A percentile compares a stretch with the other conserved stretches of the same genome.
Evolutionary conservation across 306 rosid genomes (phyloP).

Genomic region (Prunus campanulata): DNA sequence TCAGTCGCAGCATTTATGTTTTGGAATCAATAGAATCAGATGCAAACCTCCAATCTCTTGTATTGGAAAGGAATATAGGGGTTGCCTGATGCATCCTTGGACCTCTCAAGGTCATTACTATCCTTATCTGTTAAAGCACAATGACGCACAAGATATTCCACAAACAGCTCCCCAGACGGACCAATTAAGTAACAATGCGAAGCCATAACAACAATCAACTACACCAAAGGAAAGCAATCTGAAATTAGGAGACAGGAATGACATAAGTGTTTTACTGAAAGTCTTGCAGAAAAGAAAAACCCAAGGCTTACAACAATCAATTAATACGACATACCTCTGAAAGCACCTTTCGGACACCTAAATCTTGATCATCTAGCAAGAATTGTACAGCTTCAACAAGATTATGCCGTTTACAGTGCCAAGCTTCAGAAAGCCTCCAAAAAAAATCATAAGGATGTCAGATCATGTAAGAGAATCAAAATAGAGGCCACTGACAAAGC

Average conservation of each 20-base stretch:
- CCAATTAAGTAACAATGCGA: conserved; percentile 95
- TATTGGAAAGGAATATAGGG: conserved; percentile 37
- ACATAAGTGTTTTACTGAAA: conserved; percentile 4
- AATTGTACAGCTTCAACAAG: conserved; percentile 78
- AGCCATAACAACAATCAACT: conserved; percentile 98
- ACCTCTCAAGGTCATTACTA: conserved; percentile 43
- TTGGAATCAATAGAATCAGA: conserved; percentile 8
- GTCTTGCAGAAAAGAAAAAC: not conserved
- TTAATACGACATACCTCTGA: conserved; percentile 60
- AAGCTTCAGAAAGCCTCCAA: conserved; percentile 81
- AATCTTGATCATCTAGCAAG: conserved; percentile 74
- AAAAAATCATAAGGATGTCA: conserved; percentile 30
- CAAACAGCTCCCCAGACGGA: conserved; percentile 85
- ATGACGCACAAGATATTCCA: conserved; percentile 86
- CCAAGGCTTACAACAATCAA: conserved; percentile 9
- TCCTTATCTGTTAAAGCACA: conserved; percentile 67
- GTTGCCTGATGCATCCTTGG: conserved; percentile 38
- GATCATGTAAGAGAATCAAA: conserved; percentile 25
- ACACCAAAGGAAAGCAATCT: conserved; percentile 26
- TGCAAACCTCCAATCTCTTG: conserved; percentile 76
- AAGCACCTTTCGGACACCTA: conserved; percentile 76
- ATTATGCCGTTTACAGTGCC: conserved; percentile 77
- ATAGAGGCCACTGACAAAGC: conserved; percentile 13
- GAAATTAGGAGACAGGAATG: conserved; percentile 8
- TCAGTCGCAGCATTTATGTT: conserved; percentile 6